A percentile compares a stretch with the other conserved stretches of the same genome.
Conservation (phyloP, 345 rosid genomes). For the Rhodomyrtus tomentosa region DNA sequence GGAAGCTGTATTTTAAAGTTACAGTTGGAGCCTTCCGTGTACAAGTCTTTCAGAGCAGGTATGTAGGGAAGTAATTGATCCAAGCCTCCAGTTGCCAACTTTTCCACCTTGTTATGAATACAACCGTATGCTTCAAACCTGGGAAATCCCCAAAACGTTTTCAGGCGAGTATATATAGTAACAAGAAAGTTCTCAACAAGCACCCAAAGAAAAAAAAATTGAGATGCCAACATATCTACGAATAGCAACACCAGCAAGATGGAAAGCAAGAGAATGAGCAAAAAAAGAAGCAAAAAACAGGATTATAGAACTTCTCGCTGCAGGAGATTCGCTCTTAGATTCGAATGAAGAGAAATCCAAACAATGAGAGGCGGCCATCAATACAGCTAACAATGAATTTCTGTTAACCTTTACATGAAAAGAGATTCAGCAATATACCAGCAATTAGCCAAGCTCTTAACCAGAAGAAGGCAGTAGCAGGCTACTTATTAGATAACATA, state of each 20-base stretch:
- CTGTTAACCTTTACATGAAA: background rate
- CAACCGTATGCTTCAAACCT: constrained; percentile 46
- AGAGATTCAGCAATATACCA: background rate
- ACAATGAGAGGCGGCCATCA: background rate
- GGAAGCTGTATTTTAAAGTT: constrained; percentile 32
- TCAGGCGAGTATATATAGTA: background rate
- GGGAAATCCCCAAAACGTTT: background rate
- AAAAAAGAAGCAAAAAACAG: background rate
- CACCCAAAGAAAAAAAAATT: background rate
- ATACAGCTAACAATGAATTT: background rate
- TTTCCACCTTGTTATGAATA: constrained; percentile 26
- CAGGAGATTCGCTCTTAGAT: background rate
- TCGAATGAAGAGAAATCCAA: background rate
- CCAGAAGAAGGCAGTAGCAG: background rate
- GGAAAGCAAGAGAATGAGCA: background rate
- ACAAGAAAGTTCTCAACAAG: background rate
- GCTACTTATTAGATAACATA: background rate
- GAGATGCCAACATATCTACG: background rate
- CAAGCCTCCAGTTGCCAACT: constrained; percentile 31
- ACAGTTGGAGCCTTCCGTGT: constrained; percentile 26
- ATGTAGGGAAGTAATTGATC: constrained; percentile 32
- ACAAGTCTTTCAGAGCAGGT: constrained; percentile 27
- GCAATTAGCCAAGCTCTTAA: background rate
- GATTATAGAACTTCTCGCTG: background rate
- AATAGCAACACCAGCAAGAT: background rate